These are phyloP conservation scores for Colletotrichum scovillei DNA, from an alignment of 2,329 filamentous ascomycete genomes.

Conservation along the genomic window DNA sequence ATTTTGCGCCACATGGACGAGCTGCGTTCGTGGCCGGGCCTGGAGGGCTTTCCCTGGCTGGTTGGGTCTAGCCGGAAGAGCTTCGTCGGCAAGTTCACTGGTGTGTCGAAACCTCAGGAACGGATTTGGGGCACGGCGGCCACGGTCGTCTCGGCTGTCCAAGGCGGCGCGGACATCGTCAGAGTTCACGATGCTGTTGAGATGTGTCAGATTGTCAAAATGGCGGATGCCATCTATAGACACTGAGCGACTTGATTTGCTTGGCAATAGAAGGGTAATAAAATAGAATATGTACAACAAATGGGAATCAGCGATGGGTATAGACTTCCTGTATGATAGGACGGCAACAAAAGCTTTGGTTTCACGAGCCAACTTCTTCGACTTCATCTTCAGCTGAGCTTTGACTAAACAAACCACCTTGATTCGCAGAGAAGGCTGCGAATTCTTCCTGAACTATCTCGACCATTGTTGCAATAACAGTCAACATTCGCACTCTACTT, in stretches of 20 bases:
- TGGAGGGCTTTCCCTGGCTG: constrained; percentile 85
- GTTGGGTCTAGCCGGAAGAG: constrained; percentile 89
- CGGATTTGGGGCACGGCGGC: constrained; percentile 89
- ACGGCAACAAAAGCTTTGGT: neutral
- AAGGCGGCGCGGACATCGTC: constrained; percentile 90
- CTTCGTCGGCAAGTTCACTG: constrained; percentile 87
- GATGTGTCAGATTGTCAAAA: constrained; percentile 85
- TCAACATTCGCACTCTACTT: neutral
- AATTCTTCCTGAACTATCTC: neutral
- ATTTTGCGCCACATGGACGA: constrained; percentile 76
- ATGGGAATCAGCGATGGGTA: neutral
- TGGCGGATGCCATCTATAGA: constrained; percentile 94
- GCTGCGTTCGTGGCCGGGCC: constrained; percentile 71
- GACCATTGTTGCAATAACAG: neutral
- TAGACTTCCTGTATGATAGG: neutral
- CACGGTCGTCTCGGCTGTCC: constrained; percentile 85
- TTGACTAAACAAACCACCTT: neutral
- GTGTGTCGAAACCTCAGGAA: constrained; percentile 75
- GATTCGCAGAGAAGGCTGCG: neutral
- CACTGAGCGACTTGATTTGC: constrained; percentile 41
- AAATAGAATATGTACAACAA: neutral
- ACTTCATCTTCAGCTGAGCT: neutral
- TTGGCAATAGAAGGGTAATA: neutral
- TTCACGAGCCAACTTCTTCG: neutral
- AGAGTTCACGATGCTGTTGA: constrained; percentile 90